Evolutionary conservation across 2,329 filamentous ascomycete species (phyloP).

Genomic region (Sporothrix sp.): DNA sequence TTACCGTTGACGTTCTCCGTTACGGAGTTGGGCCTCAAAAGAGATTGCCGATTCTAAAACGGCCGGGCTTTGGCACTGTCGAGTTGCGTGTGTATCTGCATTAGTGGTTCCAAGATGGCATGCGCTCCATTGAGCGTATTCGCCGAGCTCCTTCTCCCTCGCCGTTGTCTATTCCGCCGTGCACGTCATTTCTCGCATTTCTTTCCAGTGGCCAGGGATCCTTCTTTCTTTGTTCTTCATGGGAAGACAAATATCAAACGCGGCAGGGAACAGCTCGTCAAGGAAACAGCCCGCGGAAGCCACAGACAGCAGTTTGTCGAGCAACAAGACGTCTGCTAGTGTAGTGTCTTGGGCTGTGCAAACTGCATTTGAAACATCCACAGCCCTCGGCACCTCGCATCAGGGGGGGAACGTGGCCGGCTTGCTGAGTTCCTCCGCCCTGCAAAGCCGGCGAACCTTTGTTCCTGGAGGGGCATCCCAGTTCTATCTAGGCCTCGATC

Average conservation of each 20-base stretch:
- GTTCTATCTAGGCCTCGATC: slow-evolving; percentile 4
- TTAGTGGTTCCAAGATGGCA: background rate
- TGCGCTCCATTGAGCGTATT: background rate
- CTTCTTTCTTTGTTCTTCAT: too few relatives aligned
- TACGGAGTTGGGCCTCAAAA: slow-evolving; percentile 7
- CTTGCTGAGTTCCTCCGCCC: background rate
- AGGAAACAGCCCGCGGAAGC: too few relatives aligned
- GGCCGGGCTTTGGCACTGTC: background rate
- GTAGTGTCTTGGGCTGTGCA: background rate
- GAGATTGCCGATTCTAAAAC: slow-evolving; percentile 3
- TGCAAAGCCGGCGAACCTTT: background rate
- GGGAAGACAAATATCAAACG: background rate
- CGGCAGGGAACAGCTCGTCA: too few relatives aligned
- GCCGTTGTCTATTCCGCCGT: background rate
- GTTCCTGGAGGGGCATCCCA: background rate
- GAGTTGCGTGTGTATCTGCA: background rate
- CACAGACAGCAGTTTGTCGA: too few relatives aligned
- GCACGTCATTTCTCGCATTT: background rate
- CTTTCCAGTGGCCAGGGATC: background rate
- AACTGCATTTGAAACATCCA: background rate
- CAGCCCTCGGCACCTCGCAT: too few relatives aligned
- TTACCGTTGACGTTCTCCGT: too few relatives aligned
- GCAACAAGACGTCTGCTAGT: background rate
- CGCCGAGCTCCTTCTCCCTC: background rate
- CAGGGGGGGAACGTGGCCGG: too few relatives aligned